phyloP scores from a whole-genome alignment of 78 protist genomes.

The Planoprotostelium fungivorum region DNA sequence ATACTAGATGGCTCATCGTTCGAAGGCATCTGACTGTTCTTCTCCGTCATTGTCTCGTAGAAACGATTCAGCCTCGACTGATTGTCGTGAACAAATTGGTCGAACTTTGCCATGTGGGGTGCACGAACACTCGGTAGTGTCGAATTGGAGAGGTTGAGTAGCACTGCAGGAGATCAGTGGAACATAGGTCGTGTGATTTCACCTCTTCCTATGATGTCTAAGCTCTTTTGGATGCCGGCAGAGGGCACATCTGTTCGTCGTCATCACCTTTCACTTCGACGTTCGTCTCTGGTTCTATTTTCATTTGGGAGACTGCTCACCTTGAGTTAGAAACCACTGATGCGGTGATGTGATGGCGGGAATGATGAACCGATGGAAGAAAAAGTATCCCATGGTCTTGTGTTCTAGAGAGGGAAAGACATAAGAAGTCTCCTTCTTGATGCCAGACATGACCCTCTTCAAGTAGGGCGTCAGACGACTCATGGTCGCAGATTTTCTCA shows the following conservation, averaged over 20 bases:
- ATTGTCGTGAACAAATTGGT: background rate
- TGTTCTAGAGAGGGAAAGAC: background rate
- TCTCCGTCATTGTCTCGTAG: background rate
- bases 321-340: background rate
- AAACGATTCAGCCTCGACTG: background rate
- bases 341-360: background rate
- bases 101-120: background rate
- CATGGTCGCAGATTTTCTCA: background rate
- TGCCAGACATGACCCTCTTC: background rate
- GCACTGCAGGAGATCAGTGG: background rate
- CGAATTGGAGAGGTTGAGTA: background rate
- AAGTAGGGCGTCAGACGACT: background rate
- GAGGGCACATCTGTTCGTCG: background rate
- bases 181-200: background rate
- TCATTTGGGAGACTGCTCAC: background rate
- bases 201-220: background rate
- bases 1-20: background rate
- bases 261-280: background rate
- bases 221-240: background rate
- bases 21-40: background rate
- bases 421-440: background rate
- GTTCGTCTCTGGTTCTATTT: background rate
- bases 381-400: background rate
- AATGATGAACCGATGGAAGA: background rate
- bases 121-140: background rate